Conservation (phyloP, 2,329 filamentous ascomycete species). For the Biscogniauxia mediterranea region DNA sequence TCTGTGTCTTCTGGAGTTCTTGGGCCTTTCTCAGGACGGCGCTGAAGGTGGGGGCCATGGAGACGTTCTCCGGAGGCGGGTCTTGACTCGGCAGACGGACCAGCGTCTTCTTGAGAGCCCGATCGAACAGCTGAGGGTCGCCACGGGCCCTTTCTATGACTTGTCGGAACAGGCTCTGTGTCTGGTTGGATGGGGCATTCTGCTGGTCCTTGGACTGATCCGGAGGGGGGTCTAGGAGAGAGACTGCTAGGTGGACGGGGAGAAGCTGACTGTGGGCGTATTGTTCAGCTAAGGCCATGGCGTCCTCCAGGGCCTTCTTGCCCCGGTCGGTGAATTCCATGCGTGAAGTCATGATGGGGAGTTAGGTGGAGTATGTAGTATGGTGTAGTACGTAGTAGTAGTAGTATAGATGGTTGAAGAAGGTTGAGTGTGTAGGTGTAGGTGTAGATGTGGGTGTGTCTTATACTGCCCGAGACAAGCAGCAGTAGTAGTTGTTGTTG, state of each 20-base stretch:
- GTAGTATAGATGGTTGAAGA: slow-evolving; percentile 3
- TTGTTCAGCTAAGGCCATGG: slow-evolving; percentile 82
- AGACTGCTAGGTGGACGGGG: slow-evolving; percentile 84
- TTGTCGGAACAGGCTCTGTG: slow-evolving; percentile 84
- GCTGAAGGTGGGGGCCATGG: slow-evolving; percentile 77
- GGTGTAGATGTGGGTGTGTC: neutral
- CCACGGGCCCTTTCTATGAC: slow-evolving; percentile 92
- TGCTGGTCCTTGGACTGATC: slow-evolving; percentile 82
- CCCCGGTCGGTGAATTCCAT: slow-evolving; percentile 95
- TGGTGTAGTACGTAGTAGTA: slow-evolving; percentile 9
- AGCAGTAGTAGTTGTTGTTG: neutral
- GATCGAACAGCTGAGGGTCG: slow-evolving; percentile 84
- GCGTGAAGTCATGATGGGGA: slow-evolving; percentile 63
- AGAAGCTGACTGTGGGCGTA: slow-evolving; percentile 89
- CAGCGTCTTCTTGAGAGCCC: slow-evolving; percentile 85
- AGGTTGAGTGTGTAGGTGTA: neutral
- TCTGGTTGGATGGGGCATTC: slow-evolving; percentile 63
- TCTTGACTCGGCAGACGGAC: slow-evolving; percentile 93
- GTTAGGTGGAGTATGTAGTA: slow-evolving; percentile 15
- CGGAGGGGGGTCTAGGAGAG: slow-evolving; percentile 71
- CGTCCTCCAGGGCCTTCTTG: slow-evolving; percentile 84
- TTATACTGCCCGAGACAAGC: no score
- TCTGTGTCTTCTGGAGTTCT: slow-evolving; percentile 94
- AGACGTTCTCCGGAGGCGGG: slow-evolving; percentile 85
- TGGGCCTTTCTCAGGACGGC: slow-evolving; percentile 80